Conservation (phyloP, 139 green algal species). For the Chlorella sp. region DNA sequence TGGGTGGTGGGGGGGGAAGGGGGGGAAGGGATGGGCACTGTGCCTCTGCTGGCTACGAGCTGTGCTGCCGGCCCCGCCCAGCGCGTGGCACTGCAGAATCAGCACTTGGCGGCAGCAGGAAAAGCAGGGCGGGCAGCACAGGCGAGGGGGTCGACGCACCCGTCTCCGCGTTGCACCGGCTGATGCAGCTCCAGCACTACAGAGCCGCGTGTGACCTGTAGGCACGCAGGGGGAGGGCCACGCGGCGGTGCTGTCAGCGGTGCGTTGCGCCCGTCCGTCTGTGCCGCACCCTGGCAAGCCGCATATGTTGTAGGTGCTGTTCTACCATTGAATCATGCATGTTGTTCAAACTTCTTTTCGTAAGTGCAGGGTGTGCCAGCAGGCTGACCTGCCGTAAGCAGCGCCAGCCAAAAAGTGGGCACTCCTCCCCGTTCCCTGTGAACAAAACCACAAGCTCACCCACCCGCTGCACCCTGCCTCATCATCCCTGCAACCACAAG, state of each 20-base stretch:
- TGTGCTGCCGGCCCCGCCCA: too few species aligned
- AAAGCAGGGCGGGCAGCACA: neutral
- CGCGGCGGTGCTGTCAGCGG: too few species aligned
- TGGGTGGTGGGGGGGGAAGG: neutral
- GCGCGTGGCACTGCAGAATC: neutral
- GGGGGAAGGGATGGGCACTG: neutral
- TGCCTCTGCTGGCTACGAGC: neutral
- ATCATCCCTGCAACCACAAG: neutral
- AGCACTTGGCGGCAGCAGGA: neutral
- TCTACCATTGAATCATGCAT: too few species aligned
- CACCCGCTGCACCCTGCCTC: neutral
- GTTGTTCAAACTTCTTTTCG: too few species aligned
- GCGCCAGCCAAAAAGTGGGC: too few species aligned
- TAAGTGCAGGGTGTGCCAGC: too few species aligned
- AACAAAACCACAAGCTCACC: too few species aligned
- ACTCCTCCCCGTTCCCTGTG: too few species aligned
- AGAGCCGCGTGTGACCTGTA: constrained; percentile 29
- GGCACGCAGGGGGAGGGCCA: neutral
- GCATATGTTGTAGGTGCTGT: too few species aligned
- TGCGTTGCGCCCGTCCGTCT: too few species aligned
- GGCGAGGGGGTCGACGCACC: neutral
- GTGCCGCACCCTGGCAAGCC: neutral
- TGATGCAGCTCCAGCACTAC: constrained; percentile 39
- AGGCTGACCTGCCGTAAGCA: neutral
- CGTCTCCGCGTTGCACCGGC: constrained; percentile 68